These are phyloP conservation scores for Aphanoascus verrucosus DNA, from an alignment of 2,329 filamentous ascomycete species.

Conservation along the genomic window DNA sequence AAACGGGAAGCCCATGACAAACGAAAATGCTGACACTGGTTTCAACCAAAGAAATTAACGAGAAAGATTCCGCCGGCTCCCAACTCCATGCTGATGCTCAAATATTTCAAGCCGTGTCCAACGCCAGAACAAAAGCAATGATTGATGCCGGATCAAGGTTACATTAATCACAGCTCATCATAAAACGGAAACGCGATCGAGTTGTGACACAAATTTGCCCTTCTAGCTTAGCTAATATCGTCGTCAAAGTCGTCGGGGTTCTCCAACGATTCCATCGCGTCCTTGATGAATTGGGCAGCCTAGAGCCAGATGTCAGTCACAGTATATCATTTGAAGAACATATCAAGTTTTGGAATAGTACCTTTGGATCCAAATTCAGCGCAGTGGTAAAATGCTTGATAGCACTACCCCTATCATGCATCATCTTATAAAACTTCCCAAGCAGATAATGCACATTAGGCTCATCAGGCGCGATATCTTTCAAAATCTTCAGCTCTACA, in stretches of 20 bases:
- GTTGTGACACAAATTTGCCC: not conserved
- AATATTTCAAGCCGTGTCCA: not conserved
- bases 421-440: conserved; percentile 53
- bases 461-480: conserved; percentile 85
- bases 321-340: not conserved
- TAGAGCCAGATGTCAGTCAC: conserved; percentile 29
- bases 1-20: not conserved
- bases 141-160: not conserved
- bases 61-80: conserved; percentile 1
- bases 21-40: not conserved
- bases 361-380: conserved; percentile 92
- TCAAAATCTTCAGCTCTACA: conserved; percentile 73
- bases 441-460: conserved; percentile 92
- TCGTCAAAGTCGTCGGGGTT: conserved; percentile 56
- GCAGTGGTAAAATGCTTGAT: conserved; percentile 91
- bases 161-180: not conserved
- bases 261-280: conserved; percentile 86
- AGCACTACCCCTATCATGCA: conserved; percentile 56
- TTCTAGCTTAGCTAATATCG: conserved; percentile 33
- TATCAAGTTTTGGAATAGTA: conserved; percentile 35
- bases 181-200: not conserved
- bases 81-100: conserved; percentile 8
- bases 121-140: not conserved
- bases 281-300: conserved; percentile 90
- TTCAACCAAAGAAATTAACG: not conserved